These are phyloP conservation scores for Camelina neglecta DNA, from an alignment of 345 rosid genomes.

Conservation along the genomic window DNA sequence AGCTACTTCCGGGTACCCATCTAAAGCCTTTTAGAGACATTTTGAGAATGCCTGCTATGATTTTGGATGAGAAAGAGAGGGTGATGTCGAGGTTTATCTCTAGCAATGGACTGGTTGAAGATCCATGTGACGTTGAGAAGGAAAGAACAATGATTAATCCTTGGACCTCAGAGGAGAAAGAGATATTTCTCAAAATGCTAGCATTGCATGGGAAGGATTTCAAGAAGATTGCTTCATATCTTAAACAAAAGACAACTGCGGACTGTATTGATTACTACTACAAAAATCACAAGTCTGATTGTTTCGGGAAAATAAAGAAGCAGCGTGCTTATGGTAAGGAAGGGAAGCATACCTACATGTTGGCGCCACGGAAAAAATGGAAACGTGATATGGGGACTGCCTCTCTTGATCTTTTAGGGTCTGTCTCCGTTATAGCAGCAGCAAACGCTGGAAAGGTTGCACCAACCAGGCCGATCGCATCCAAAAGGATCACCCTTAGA, in stretches of 20 bases:
- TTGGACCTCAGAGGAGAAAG: conserved; percentile 83
- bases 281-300: conserved; percentile 95
- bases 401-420: conserved; percentile 80
- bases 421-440: conserved; percentile 78
- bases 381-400: conserved; percentile 69
- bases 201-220: conserved; percentile 84
- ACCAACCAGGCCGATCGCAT: conserved; percentile 46
- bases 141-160: conserved; percentile 89
- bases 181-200: conserved; percentile 74
- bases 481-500: conserved; percentile 54
- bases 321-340: conserved; percentile 58
- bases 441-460: conserved; percentile 61
- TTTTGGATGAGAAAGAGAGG: conserved; percentile 84
- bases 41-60: conserved; percentile 86
- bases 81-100: conserved; percentile 65
- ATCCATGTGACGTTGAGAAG: conserved; percentile 87
- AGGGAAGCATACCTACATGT: conserved; percentile 60
- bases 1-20: conserved; percentile 57
- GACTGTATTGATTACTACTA: conserved; percentile 97
- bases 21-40: conserved; percentile 61
- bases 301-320: conserved; percentile 84
- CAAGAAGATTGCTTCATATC: conserved; percentile 78
- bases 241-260: conserved; percentile 89
- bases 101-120: conserved; percentile 84
- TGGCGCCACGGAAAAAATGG: conserved; percentile 73